phyloP scores from a whole-genome alignment of 257 asterid species.

The Sherardia arvensis region DNA sequence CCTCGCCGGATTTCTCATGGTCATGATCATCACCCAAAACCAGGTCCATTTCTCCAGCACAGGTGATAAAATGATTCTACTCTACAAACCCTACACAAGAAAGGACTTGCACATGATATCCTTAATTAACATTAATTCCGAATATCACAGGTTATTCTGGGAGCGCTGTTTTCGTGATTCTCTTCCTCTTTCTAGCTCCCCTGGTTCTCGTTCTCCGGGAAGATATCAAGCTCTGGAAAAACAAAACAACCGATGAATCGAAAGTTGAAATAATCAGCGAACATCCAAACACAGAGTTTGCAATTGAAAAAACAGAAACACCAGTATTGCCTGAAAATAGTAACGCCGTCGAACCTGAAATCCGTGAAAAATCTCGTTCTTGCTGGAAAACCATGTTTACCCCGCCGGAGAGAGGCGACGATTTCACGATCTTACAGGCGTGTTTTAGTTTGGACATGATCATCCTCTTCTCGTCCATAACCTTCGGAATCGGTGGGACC shows the following conservation, averaged over 20 bases:
- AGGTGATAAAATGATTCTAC: no score
- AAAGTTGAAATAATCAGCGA: background rate
- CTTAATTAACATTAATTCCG: no score
- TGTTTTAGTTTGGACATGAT: slow-evolving; percentile 35
- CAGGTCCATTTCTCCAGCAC: slow-evolving; percentile 14
- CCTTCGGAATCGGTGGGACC: slow-evolving; percentile 45
- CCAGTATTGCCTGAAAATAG: no score
- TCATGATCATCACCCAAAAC: slow-evolving; percentile 32
- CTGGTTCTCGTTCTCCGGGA: slow-evolving; percentile 26
- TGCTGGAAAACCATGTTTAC: slow-evolving; percentile 26
- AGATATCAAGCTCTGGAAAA: slow-evolving; percentile 25
- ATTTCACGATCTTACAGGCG: slow-evolving; percentile 35
- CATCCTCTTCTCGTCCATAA: slow-evolving; percentile 22
- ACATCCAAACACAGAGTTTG: slow-evolving; percentile 8
- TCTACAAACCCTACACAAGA: no score
- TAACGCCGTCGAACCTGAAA: background rate
- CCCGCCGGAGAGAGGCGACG: slow-evolving; percentile 42
- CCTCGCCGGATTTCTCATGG: slow-evolving; percentile 45
- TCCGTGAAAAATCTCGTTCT: slow-evolving; percentile 12
- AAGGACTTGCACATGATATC: no score
- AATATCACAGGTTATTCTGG: slow-evolving; percentile 22
- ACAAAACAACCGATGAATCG: slow-evolving; percentile 14
- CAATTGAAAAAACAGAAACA: background rate
- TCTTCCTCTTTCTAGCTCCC: slow-evolving; percentile 29
- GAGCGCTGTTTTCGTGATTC: slow-evolving; percentile 28